Conservation (phyloP, 2,329 filamentous ascomycete genomes). For the Chaetomium sp. region DNA sequence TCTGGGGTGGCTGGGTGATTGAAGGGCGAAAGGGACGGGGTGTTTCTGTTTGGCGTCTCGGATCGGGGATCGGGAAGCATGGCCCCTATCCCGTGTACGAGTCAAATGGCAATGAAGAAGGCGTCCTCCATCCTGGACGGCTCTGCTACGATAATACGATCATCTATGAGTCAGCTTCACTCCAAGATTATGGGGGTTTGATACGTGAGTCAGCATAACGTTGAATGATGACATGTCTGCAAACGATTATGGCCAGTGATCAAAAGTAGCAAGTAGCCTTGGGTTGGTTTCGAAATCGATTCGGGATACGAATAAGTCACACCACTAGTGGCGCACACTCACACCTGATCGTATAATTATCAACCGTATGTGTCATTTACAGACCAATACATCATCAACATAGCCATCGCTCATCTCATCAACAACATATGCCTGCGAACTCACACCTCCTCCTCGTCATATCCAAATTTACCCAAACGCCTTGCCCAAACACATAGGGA, state of each 20-base stretch:
- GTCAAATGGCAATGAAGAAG: conserved; percentile 1
- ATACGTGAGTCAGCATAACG: too few relatives aligned
- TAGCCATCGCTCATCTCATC: not conserved
- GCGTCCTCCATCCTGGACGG: not conserved
- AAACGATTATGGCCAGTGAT: too few relatives aligned
- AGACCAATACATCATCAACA: not conserved
- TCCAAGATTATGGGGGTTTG: too few relatives aligned
- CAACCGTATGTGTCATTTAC: too few relatives aligned
- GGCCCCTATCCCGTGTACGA: conserved; percentile 8
- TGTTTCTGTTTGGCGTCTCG: conserved; percentile 14
- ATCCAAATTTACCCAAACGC: conserved; percentile 1
- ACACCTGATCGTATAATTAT: too few relatives aligned
- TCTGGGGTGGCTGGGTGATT: not conserved
- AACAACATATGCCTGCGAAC: not conserved
- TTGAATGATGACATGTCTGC: too few relatives aligned
- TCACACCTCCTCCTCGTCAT: not conserved
- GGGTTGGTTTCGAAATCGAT: too few relatives aligned
- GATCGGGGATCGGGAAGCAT: conserved; percentile 13
- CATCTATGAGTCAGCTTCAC: not conserved
- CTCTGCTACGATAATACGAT: conserved; percentile 7
- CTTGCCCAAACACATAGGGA: not conserved
- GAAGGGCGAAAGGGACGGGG: conserved; percentile 9
- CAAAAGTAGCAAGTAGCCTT: too few relatives aligned
- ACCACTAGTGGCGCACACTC: too few relatives aligned
- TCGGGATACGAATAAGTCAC: too few relatives aligned